Conservation (phyloP, 2,329 filamentous ascomycete species). For the Ceratocystis variospora region DNA sequence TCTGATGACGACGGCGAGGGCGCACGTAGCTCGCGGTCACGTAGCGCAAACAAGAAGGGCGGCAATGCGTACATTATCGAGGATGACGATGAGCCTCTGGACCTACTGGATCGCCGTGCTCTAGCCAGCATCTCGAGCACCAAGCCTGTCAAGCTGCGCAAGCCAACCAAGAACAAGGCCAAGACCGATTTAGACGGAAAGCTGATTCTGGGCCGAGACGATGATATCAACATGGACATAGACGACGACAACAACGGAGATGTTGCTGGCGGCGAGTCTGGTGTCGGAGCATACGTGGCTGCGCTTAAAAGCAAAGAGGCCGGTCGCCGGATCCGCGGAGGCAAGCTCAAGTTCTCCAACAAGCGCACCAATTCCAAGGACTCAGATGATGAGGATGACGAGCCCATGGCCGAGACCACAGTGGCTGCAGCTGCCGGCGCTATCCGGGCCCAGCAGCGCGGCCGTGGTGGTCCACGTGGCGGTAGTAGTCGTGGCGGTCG, state of each 20-base stretch:
- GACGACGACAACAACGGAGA: conserved; percentile 37
- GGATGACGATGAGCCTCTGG: conserved; percentile 85
- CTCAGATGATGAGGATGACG: conserved; percentile 35
- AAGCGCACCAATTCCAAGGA: conserved; percentile 35
- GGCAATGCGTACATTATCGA: conserved; percentile 79
- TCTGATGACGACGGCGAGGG: conserved; percentile 34
- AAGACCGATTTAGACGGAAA: conserved; percentile 67
- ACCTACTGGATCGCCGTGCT: conserved; percentile 77
- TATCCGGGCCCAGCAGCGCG: conserved; percentile 19
- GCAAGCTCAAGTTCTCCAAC: conserved; percentile 60
- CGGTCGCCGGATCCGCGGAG: conserved; percentile 49
- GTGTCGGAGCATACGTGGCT: conserved; percentile 55
- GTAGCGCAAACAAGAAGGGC: conserved; percentile 36
- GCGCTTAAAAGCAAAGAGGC: conserved; percentile 55
- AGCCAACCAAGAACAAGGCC: conserved; percentile 45
- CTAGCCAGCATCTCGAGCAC: conserved; percentile 89
- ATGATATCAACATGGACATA: conserved; percentile 47
- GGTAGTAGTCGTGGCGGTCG: conserved; percentile 27
- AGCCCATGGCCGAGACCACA: conserved; percentile 37
- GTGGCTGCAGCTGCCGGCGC: conserved; percentile 24
- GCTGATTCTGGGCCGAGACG: conserved; percentile 54
- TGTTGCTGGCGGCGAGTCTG: conserved; percentile 39
- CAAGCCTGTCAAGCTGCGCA: conserved; percentile 55
- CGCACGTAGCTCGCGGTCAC: conserved; percentile 21
- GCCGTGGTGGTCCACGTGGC: conserved; percentile 23